phyloP scores from a whole-genome alignment of 2,329 filamentous ascomycete genomes.

The Fusarium sp. region DNA sequence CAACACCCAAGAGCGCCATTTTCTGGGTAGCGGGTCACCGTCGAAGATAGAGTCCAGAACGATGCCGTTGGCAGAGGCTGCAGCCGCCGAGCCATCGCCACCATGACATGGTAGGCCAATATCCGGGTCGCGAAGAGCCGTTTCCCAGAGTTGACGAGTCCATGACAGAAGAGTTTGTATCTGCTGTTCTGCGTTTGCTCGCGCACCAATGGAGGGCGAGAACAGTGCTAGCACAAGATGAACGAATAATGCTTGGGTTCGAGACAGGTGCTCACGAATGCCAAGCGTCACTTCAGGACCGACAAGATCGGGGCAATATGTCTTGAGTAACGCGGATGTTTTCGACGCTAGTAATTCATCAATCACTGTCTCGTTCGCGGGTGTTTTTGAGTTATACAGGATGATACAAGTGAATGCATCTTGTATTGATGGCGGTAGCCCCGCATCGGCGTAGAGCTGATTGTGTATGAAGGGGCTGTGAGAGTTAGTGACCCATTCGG shows the following conservation, averaged over 20 bases:
- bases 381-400: background rate
- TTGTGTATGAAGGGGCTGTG: conserved; percentile 12
- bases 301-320: fast-evolving
- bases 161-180: conserved; percentile 3
- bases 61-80: background rate
- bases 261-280: conserved; percentile 2
- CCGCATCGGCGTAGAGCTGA: conserved; percentile 4
- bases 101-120: background rate
- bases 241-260: background rate
- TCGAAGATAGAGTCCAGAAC: conserved; percentile 1
- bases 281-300: background rate
- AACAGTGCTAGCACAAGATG: background rate
- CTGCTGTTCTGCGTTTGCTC: background rate
- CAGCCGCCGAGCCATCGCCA: background rate
- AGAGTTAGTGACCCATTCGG: background rate
- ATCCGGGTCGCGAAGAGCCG: background rate
- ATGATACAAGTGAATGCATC: conserved; percentile 1
- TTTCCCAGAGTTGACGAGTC: conserved; percentile 5
- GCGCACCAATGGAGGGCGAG: background rate
- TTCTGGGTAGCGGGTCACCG: background rate
- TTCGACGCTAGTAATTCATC: background rate
- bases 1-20: conserved; percentile 7
- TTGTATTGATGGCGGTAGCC: background rate
- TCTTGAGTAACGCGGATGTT: background rate
- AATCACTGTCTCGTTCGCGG: background rate